phyloP scores from a whole-genome alignment of 2,329 filamentous ascomycete genomes.

The Cryphonectria nitschkei region DNA sequence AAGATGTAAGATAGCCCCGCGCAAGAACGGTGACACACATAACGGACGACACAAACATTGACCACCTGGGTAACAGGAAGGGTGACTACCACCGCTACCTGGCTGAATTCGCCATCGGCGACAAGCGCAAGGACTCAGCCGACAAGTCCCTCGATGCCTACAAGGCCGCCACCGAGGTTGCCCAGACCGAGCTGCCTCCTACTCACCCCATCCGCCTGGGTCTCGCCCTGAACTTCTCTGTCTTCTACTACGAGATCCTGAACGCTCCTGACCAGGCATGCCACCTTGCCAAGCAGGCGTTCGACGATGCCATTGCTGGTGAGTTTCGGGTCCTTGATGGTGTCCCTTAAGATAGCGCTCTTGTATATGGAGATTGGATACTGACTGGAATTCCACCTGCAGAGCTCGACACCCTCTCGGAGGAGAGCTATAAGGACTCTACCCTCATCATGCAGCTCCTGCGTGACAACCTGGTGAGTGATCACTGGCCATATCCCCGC shows the following conservation, averaged over 20 bases:
- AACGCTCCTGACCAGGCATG: conserved; percentile 98
- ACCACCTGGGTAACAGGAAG: conserved; percentile 69
- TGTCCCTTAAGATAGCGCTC: background rate
- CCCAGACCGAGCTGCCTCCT: conserved; percentile 84
- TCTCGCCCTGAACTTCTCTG: conserved; percentile 93
- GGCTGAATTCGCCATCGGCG: conserved; percentile 91
- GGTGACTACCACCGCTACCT: conserved; percentile 99
- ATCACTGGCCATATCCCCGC: background rate
- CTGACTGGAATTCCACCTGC: conserved; percentile 28
- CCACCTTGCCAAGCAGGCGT: conserved; percentile 95
- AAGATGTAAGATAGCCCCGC: conserved; percentile 73
- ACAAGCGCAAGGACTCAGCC: conserved; percentile 93
- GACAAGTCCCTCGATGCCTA: conserved; percentile 96
- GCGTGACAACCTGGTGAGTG: conserved; percentile 86
- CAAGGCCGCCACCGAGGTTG: conserved; percentile 90
- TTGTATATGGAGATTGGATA: background rate
- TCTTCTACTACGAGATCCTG: conserved; percentile 99
- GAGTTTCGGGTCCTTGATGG: conserved; percentile 29
- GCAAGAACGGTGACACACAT: background rate
- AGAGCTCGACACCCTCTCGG: conserved; percentile 95
- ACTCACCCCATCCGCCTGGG: conserved; percentile 93
- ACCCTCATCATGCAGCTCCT: conserved; percentile 99
- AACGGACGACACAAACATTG: conserved; percentile 21
- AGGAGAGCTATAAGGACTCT: conserved; percentile 99
- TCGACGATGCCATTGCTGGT: conserved; percentile 92